These are phyloP conservation scores for Colletotrichum sp. DNA, from an alignment of 2,329 filamentous ascomycete genomes.

Conservation along the genomic window DNA sequence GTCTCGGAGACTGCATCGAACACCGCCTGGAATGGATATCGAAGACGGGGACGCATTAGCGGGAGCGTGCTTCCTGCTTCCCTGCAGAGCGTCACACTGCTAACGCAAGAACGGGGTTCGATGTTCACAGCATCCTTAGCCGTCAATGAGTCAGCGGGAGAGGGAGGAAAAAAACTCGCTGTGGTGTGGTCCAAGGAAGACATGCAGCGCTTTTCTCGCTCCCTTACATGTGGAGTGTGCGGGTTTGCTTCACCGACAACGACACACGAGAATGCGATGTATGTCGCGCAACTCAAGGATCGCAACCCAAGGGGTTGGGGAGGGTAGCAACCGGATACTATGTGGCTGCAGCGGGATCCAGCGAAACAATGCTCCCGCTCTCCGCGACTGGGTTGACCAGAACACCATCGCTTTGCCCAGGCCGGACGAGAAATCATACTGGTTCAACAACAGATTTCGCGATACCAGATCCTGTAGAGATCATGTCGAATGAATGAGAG, in stretches of 20 bases:
- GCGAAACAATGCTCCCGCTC: neutral
- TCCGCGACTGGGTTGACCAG: neutral
- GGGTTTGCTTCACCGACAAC: slow-evolving; percentile 11
- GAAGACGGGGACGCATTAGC: slow-evolving; percentile 20
- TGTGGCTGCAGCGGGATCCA: neutral
- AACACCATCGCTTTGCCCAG: neutral
- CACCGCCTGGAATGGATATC: slow-evolving; percentile 14
- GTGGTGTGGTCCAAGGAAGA: neutral
- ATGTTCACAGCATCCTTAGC: slow-evolving; percentile 15
- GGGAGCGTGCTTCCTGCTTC: slow-evolving; percentile 17
- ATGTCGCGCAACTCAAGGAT: slow-evolving; percentile 8
- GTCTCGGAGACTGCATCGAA: slow-evolving; percentile 21
- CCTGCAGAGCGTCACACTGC: slow-evolving; percentile 20
- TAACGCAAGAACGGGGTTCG: slow-evolving; percentile 1
- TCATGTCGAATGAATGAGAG: neutral
- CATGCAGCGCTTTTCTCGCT: neutral
- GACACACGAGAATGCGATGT: neutral
- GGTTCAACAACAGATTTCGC: neutral
- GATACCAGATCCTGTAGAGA: neutral
- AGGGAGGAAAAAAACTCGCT: neutral
- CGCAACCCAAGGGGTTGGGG: neutral
- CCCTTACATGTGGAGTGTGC: slow-evolving; percentile 11
- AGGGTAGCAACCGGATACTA: neutral
- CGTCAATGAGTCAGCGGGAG: slow-evolving; percentile 10
- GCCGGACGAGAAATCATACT: neutral